phyloP scores from a whole-genome alignment of 495 filamentous ascomycete species.

The Thozetella sp. region DNA sequence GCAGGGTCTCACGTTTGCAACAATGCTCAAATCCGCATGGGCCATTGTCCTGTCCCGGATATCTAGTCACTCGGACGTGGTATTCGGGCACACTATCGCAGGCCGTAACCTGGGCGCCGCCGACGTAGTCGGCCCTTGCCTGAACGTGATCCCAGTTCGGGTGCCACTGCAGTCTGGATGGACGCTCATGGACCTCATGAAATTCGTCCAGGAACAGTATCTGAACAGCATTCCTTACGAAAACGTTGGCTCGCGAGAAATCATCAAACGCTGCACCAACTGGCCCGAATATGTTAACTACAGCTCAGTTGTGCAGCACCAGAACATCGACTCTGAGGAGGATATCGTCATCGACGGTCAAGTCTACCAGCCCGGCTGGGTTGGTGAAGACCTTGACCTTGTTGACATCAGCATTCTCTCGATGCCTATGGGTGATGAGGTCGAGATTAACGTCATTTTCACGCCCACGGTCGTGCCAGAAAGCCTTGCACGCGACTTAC shows the following conservation, averaged over 20 bases:
- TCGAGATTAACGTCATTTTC: constrained; percentile 1
- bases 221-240: constrained; percentile 28
- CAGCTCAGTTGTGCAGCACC: constrained; percentile 29
- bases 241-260: constrained; percentile 25
- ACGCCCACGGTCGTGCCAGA: neutral
- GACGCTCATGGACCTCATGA: constrained; percentile 23
- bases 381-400: neutral
- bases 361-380: neutral
- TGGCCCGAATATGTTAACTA: constrained; percentile 36
- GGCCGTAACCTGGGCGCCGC: constrained; percentile 51
- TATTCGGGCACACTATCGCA: constrained; percentile 35
- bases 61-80: constrained; percentile 49
- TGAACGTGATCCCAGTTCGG: constrained; percentile 54
- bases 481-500: neutral
- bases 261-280: constrained; percentile 30
- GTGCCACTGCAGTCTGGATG: constrained; percentile 42
- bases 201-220: constrained; percentile 29
- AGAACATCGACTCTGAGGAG: constrained; percentile 18
- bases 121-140: constrained; percentile 53
- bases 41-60: constrained; percentile 53
- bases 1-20: constrained; percentile 47
- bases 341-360: constrained; percentile 2
- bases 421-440: neutral
- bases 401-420: constrained; percentile 1
- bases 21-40: constrained; percentile 61